These are phyloP conservation scores for Pythium periplocum DNA, from an alignment of 352 stramenopile genomes.

Conservation along the genomic window DNA sequence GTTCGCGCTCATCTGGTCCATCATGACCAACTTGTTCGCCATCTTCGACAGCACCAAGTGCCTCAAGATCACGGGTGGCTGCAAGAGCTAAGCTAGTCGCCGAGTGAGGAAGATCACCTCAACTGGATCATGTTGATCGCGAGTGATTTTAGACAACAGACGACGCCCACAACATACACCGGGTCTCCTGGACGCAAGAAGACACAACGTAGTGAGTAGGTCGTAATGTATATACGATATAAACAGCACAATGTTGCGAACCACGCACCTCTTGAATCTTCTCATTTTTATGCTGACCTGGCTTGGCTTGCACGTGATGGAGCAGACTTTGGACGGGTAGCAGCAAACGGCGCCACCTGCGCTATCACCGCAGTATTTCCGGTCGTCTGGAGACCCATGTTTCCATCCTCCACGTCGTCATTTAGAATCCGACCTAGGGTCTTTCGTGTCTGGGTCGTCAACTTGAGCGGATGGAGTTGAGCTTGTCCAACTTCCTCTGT, in stretches of 20 bases:
- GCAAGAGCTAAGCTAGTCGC: conserved; percentile 8
- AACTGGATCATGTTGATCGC: too few species aligned
- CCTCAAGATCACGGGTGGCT: conserved; percentile 20
- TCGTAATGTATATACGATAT: background rate
- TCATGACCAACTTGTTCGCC: conserved; percentile 24
- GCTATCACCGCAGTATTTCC: background rate
- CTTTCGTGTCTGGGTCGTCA: background rate
- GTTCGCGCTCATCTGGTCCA: conserved; percentile 20
- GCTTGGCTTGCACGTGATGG: conserved; percentile 3
- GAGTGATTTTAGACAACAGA: background rate
- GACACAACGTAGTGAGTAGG: background rate
- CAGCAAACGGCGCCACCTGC: conserved; percentile 7
- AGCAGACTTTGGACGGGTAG: conserved; percentile 14
- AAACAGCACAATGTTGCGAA: background rate
- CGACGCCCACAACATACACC: background rate
- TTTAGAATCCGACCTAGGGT: background rate
- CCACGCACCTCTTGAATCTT: background rate
- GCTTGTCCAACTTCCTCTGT: background rate
- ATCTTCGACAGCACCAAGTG: conserved; percentile 29
- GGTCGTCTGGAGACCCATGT: background rate
- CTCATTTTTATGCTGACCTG: background rate
- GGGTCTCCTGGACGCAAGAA: background rate
- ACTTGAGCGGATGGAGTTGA: background rate
- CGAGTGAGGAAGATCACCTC: background rate
- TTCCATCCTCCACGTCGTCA: background rate